A percentile compares a stretch with the other conserved stretches of the same genome.
Evolutionary conservation across 208 protist species (phyloP).

Genomic region (Phytomonas francai): DNA sequence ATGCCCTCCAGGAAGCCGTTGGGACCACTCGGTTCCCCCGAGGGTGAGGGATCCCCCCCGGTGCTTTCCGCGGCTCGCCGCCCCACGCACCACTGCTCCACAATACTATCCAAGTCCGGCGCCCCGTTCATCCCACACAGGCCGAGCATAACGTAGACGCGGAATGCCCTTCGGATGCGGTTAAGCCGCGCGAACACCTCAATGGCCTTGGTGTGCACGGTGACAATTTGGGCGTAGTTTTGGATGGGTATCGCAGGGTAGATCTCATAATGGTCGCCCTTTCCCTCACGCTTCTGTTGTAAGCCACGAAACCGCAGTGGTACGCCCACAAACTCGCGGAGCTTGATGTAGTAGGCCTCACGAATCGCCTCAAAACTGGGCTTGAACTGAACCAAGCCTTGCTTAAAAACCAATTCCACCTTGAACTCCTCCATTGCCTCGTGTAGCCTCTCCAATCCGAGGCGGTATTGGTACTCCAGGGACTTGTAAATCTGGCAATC

Average conservation of each 20-base stretch:
- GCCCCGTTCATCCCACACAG: slow-evolving; percentile 83
- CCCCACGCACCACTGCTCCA: slow-evolving; percentile 53
- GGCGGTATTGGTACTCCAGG: slow-evolving; percentile 92
- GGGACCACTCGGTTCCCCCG: not conserved
- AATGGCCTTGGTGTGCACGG: slow-evolving; percentile 89
- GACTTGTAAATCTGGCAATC: slow-evolving; percentile 97
- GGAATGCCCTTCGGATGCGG: slow-evolving; percentile 81
- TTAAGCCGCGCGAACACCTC: slow-evolving; percentile 90
- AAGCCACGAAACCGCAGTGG: slow-evolving; percentile 91
- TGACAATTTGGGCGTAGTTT: slow-evolving; percentile 79
- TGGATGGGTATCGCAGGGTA: slow-evolving; percentile 84
- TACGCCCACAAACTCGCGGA: slow-evolving; percentile 92
- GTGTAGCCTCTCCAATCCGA: slow-evolving; percentile 88
- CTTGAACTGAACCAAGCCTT: slow-evolving; percentile 90
- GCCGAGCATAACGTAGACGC: slow-evolving; percentile 79
- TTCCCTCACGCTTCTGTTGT: slow-evolving; percentile 62
- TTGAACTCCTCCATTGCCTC: slow-evolving; percentile 91
- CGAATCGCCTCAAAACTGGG: slow-evolving; percentile 92
- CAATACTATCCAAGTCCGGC: slow-evolving; percentile 85
- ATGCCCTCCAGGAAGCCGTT: slow-evolving; percentile 81
- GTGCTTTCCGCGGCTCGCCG: not conserved
- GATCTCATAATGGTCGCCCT: slow-evolving; percentile 66
- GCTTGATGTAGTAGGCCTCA: slow-evolving; percentile 92
- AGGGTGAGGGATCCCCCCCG: not conserved
- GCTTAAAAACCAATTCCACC: slow-evolving; percentile 91